Evolutionary conservation across 805 yeast genomes (phyloP).

Genomic region (Candida koratica): DNA sequence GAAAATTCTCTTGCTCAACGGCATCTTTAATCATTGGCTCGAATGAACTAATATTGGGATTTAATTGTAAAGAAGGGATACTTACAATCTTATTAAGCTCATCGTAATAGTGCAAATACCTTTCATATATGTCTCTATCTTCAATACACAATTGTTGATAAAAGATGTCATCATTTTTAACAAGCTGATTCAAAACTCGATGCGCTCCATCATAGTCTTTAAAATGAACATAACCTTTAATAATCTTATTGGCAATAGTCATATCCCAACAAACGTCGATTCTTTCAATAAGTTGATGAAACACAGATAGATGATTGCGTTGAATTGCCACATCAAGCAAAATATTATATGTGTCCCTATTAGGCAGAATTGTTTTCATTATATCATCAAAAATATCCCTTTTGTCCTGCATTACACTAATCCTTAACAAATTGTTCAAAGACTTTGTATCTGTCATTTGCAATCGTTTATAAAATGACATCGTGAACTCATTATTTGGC

Average conservation of each 20-base stretch:
- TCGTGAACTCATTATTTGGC: conserved; percentile 16
- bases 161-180: not conserved
- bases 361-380: conserved; percentile 7
- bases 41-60: conserved; percentile 20
- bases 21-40: conserved; percentile 17
- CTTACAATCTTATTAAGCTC: conserved; percentile 1
- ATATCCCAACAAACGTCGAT: conserved; percentile 11
- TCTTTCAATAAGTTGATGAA: not conserved
- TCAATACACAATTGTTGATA: conserved; percentile 7
- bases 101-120: conserved; percentile 11
- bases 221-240: conserved; percentile 10
- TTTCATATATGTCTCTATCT: conserved; percentile 5
- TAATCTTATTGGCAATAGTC: conserved; percentile 9
- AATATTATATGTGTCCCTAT: conserved; percentile 11
- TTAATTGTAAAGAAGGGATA: conserved; percentile 6
- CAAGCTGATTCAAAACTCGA: not conserved
- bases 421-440: conserved; percentile 12
- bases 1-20: conserved; percentile 3
- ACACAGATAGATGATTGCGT: not conserved
- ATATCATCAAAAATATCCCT: conserved; percentile 22
- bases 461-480: conserved; percentile 19
- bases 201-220: conserved; percentile 2
- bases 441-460: conserved; percentile 10
- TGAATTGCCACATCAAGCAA: not conserved
- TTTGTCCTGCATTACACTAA: conserved; percentile 25